phyloP scores from a whole-genome alignment of 2,329 filamentous ascomycete species.

The Ophiostoma populinum region DNA sequence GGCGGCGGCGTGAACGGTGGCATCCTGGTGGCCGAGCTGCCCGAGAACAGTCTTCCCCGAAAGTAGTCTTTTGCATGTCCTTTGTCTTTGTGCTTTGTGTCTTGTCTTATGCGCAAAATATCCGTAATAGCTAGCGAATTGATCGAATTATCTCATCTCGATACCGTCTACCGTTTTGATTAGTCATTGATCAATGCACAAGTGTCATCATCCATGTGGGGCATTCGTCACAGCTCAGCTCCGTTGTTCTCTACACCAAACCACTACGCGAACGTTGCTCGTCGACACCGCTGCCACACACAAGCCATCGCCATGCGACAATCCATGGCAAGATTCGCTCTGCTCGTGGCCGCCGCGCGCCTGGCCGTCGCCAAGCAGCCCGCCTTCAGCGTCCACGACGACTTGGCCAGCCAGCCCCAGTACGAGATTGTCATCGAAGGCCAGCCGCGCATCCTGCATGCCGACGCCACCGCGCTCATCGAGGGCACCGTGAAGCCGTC shows the following conservation, averaged over 20 bases:
- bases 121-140: too few relatives aligned
- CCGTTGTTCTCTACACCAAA: too few relatives aligned
- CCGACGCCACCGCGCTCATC: conserved; percentile 48
- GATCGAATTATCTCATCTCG: too few relatives aligned
- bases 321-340: conserved; percentile 23
- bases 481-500: conserved; percentile 16
- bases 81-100: too few relatives aligned
- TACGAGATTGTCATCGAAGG: conserved; percentile 70
- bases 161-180: too few relatives aligned
- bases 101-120: too few relatives aligned
- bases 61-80: too few relatives aligned
- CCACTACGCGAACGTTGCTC: too few relatives aligned
- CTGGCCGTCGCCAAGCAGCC: conserved; percentile 31
- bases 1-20: background rate
- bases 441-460: conserved; percentile 52
- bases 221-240: background rate
- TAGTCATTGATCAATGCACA: conserved; percentile 1
- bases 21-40: background rate
- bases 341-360: conserved; percentile 28
- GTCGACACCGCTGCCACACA: background rate
- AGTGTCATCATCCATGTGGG: conserved; percentile 2
- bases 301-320: conserved; percentile 25
- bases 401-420: conserved; percentile 77
- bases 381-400: conserved; percentile 73
- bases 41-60: background rate